Evolutionary conservation across 2,329 filamentous ascomycete genomes (phyloP), one percentile per base, ranked within the genome.

Genomic region (Penicillium sp.): DNA sequence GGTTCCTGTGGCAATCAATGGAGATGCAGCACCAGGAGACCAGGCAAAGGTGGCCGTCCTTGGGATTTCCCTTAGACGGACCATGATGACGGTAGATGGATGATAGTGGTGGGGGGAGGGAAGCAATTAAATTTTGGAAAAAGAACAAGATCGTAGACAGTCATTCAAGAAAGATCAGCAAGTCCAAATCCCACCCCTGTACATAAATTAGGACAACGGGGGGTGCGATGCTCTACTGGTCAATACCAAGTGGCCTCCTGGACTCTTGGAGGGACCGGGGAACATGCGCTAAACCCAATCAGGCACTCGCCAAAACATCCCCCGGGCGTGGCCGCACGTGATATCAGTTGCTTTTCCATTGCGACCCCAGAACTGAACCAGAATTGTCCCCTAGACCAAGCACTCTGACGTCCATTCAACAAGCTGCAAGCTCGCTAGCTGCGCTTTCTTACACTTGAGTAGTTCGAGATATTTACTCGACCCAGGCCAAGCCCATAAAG

Each of bases 1-100:
- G 45, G 94, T 99, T 67, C 94, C 94, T 26, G 94, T 99, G 57
- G 91, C 93, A 62, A 99, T 81, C 65, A 96, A 82, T 67, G 93
- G 92, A 65, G 87, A 85, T 37, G 85, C 83, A 49, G 90, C 79
- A 66, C 87, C 89, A 25, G 92, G 89, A 65, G 91, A 96, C 93
- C 94, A 99, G 71, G 94, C 91, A 76, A 99, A 99, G 69, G 93
- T 89, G 75, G 93, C 94, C 69, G 94, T 99, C 78, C 94, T 87
- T 74, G 92, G 90, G 72, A 99, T 95, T 81, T 97, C 92, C 82
- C 93, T 87, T 77, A 97, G 83, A 79, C 92, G 90, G 77, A 97
- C 93, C 94, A 99, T 99, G 75, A 67, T 78, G 74, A 42, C 25
- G 31, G 44, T 33, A 68, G 54, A 61, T 59, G 51, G 45, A 59